Evolutionary conservation across 495 filamentous ascomycete genomes (phyloP).

Genomic region (Podospora appendiculata): DNA sequence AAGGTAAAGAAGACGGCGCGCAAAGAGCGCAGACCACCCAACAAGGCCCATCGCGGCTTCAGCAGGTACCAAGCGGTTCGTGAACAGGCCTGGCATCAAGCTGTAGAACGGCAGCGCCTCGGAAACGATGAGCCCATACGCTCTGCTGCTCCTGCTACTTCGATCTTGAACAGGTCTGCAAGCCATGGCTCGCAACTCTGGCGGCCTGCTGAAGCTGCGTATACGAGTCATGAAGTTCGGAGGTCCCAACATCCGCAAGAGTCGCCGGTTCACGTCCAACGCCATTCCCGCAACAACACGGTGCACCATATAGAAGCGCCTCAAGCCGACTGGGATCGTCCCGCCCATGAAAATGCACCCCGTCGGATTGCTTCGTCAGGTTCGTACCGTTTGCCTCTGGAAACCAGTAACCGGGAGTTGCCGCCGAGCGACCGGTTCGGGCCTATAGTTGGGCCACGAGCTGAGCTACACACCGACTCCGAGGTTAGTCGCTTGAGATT

Average conservation of each 20-base stretch:
- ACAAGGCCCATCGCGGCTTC: constrained; percentile 18
- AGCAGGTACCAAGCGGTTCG: constrained; percentile 30
- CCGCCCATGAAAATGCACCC: background rate
- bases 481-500: constrained; percentile 10
- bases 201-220: background rate
- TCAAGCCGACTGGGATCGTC: too few relatives aligned
- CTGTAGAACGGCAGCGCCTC: constrained; percentile 18
- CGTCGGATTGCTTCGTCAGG: background rate
- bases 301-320: background rate
- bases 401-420: background rate
- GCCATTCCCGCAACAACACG: background rate
- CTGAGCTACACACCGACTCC: background rate
- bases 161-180: constrained; percentile 1
- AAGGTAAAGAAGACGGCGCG: constrained; percentile 15
- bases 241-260: background rate
- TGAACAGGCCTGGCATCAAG: constrained; percentile 26
- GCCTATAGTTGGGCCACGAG: constrained; percentile 16
- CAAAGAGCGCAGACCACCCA: constrained; percentile 9
- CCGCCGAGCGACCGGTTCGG: background rate
- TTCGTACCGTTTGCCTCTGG: constrained; percentile 1
- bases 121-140: constrained; percentile 1
- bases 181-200: constrained; percentile 4
- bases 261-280: background rate
- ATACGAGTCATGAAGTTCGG: background rate
- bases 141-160: background rate